Conservation (phyloP, 495 filamentous ascomycete species). For the Neurospora sp. region DNA sequence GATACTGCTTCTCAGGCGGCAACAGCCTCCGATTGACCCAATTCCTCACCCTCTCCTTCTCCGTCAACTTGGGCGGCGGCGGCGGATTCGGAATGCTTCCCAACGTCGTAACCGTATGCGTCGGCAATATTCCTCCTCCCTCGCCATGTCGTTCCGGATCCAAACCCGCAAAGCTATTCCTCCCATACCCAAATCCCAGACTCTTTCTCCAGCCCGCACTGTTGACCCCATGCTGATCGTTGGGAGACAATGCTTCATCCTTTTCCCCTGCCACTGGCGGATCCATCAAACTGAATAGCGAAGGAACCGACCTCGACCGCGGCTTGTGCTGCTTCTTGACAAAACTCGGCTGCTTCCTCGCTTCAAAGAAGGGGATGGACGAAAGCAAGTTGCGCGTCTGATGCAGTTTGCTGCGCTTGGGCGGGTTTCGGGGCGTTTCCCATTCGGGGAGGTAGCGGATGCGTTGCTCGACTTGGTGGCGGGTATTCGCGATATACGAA, state of each 20-base stretch:
- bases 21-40: neutral
- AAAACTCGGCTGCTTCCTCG: neutral
- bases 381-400: neutral
- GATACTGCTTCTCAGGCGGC: neutral
- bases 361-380: neutral
- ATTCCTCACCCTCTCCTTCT: neutral
- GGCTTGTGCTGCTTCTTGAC: neutral
- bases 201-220: neutral
- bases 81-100: neutral
- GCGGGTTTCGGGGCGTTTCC: constrained; percentile 27
- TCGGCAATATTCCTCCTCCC: neutral
- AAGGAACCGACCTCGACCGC: neutral
- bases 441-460: constrained; percentile 25
- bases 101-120: neutral
- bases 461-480: neutral
- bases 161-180: neutral
- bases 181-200: neutral
- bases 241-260: neutral
- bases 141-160: neutral
- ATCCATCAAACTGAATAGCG: neutral
- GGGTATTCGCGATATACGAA: neutral
- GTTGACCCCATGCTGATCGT: neutral
- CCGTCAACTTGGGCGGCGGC: neutral
- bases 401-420: constrained; percentile 17
- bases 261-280: neutral